Conservation (phyloP, 768 basidiomycete species). For the Termitomyces sp. region DNA sequence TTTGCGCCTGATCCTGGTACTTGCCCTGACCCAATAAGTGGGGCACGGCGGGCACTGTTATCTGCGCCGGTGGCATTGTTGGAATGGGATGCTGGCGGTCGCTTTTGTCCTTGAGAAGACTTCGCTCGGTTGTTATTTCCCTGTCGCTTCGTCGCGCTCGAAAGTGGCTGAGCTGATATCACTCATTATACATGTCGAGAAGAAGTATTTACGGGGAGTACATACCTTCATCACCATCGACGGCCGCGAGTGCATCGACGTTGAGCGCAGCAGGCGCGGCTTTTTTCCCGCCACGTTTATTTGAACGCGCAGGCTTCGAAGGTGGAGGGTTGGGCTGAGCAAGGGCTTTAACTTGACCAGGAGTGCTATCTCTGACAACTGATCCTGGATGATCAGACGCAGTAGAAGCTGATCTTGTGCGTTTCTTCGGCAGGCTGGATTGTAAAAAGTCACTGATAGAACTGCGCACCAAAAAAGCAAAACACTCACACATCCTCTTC, state of each 20-base stretch:
- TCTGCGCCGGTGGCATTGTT: conserved; percentile 33
- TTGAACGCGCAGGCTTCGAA: conserved; percentile 30
- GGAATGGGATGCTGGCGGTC: conserved; percentile 31
- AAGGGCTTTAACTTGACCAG: conserved; percentile 24
- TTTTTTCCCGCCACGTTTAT: conserved; percentile 46
- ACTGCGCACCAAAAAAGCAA: background rate
- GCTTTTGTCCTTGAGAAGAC: conserved; percentile 37
- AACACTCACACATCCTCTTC: conserved; percentile 70
- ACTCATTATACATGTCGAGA: conserved; percentile 14
- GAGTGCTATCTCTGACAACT: conserved; percentile 40
- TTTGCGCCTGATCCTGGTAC: conserved; percentile 33
- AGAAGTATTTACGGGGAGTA: background rate
- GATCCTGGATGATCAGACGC: conserved; percentile 55
- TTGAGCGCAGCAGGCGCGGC: conserved; percentile 18
- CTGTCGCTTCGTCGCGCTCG: conserved; percentile 29
- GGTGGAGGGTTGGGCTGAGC: conserved; percentile 28
- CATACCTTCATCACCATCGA: conserved; percentile 67
- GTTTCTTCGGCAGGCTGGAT: conserved; percentile 55
- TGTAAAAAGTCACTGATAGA: background rate
- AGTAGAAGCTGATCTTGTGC: conserved; percentile 73
- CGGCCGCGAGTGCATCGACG: conserved; percentile 27
- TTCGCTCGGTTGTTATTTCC: conserved; percentile 35
- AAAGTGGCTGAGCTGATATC: conserved; percentile 5
- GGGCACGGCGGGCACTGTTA: conserved; percentile 46
- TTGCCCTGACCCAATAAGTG: conserved; percentile 34